Evolutionary conservation across 2,329 filamentous ascomycete genomes (phyloP), one percentile per base, ranked within the genome.

Genomic region (Apiospora arundinis): DNA sequence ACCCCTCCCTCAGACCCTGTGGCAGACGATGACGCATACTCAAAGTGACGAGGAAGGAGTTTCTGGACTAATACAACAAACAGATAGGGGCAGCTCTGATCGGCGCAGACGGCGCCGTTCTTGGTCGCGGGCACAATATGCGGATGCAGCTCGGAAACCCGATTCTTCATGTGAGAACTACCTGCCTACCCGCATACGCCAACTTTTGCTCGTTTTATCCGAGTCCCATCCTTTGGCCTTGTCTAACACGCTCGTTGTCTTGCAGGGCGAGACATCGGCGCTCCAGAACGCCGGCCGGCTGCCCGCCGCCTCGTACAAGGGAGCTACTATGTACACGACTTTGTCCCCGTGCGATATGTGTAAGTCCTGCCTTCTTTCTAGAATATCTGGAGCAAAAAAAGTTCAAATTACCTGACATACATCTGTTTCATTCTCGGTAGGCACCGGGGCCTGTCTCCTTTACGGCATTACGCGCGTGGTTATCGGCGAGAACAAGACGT

Each of bases 281-380:
- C 85, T 95, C 49, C 91, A 93, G 78, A 91, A 92, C 80, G 92
- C 92, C 0, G 92, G 92, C 65, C 89, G 92, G 49, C 87, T 94
- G 28, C 90, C 91, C 44, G 92, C 92, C 21, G 88, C 88, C 1
- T 87, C 88, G 7, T 95, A 94, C 81, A 86, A 87, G 74, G 91
- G 90, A 42, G 88, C 91, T 46, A 95, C 92, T n/a, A 94, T 95
- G 92, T 95, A 93, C 82, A 95, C 93, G 2, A 94, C 92, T 0
- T 84, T 95, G 8, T 93, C 91, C 2, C 93, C 92, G 0, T 95
- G 93, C 80, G 92, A 93, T 78, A 95, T 95, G 92, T 95, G 91
- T 80, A 74, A 75, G 80, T 75, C 37, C 12, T 16, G 5, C 37
- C 56, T 16, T 32, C 52, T 14, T 7, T 14, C 6, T 4, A 6